Conservation (phyloP, 2,329 filamentous ascomycete genomes). For the Beauveria sp. region DNA sequence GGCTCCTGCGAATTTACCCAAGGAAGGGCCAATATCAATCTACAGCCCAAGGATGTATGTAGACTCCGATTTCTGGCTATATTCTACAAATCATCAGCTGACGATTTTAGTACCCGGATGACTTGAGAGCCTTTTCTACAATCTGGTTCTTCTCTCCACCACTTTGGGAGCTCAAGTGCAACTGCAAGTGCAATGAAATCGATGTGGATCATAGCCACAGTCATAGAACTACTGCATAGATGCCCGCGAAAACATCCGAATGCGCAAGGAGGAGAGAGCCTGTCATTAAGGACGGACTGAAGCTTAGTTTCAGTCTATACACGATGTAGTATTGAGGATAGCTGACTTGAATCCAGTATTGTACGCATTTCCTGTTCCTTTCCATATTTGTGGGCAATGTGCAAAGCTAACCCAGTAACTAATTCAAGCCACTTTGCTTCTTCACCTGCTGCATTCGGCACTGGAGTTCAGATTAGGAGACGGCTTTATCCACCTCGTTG, state of each 20-base stretch:
- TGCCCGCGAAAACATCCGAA: no score
- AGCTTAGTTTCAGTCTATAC: no score
- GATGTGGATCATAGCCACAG: neutral
- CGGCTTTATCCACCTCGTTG: constrained; percentile 1
- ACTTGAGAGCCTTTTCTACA: neutral
- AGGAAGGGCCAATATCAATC: constrained; percentile 4
- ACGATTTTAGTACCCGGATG: neutral
- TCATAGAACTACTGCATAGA: no score
- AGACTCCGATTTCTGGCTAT: no score
- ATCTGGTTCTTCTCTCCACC: neutral
- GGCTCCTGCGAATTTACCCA: constrained; percentile 1
- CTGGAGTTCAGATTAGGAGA: neutral
- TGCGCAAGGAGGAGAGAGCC: no score
- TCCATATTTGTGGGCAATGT: neutral
- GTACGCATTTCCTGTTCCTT: no score
- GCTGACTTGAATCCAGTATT: no score
- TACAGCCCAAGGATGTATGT: constrained; percentile 5
- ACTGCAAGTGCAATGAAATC: neutral
- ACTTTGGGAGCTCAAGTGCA: neutral
- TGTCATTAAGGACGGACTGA: no score
- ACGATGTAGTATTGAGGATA: no score
- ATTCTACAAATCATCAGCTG: neutral
- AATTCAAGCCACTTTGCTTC: neutral
- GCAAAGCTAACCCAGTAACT: neutral
- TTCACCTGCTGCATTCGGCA: constrained; percentile 1